phyloP scores from a whole-genome alignment of 495 filamentous ascomycete species.

The Pseudoneurospora amorphoporcata region DNA sequence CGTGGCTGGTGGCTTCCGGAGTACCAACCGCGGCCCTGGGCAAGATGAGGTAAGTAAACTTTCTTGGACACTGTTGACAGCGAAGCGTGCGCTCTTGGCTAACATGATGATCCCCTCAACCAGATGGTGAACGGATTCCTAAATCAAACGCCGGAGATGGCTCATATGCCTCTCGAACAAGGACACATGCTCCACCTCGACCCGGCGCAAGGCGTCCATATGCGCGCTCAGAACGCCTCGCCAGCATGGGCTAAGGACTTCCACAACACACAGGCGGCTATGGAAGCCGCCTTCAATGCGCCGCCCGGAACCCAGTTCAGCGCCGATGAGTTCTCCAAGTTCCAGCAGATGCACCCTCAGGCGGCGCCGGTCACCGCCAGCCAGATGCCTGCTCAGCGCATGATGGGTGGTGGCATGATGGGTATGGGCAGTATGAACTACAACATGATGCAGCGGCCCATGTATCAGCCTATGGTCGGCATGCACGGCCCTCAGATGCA shows the following conservation, averaged over 20 bases:
- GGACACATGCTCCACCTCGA: constrained; percentile 30
- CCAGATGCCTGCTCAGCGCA: constrained; percentile 48
- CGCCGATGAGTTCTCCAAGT: constrained; percentile 76
- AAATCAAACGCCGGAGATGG: constrained; percentile 49
- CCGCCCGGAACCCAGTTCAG: constrained; percentile 55
- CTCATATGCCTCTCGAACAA: constrained; percentile 33
- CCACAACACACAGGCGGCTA: constrained; percentile 55
- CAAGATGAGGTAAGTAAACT: constrained; percentile 36
- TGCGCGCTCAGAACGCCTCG: constrained; percentile 36
- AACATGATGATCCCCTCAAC: background rate
- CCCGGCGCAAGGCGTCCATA: constrained; percentile 33
- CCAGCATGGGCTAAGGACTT: constrained; percentile 46
- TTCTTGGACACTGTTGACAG: background rate
- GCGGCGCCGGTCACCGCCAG: constrained; percentile 17
- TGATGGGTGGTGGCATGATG: constrained; percentile 43
- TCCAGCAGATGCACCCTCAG: constrained; percentile 58
- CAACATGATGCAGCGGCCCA: constrained; percentile 35
- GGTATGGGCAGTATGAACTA: constrained; percentile 34
- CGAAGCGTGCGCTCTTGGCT: background rate
- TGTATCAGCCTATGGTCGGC: constrained; percentile 36
- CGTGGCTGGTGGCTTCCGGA: constrained; percentile 32
- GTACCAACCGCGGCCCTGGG: constrained; percentile 25
- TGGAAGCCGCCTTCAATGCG: constrained; percentile 69
- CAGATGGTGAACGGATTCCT: constrained; percentile 93
- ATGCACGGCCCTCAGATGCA: constrained; percentile 41